Conservation (phyloP, 306 rosid genomes). For the Begonia masoniana region DNA sequence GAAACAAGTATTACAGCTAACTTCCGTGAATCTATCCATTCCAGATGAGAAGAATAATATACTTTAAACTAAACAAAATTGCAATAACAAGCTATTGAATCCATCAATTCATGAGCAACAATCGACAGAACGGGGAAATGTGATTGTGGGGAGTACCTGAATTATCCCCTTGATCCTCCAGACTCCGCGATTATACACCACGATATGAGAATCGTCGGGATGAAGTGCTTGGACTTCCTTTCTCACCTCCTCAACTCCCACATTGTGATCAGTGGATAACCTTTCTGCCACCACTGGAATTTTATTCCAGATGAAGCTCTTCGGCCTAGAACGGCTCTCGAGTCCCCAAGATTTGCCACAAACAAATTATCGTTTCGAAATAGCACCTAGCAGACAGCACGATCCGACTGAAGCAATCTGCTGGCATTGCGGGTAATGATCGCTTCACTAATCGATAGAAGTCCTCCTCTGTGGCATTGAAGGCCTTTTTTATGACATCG, state of each 20-base stretch:
- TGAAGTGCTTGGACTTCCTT: slow-evolving; percentile 84
- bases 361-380: slow-evolving; percentile 53
- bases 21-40: no score
- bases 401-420: slow-evolving; percentile 86
- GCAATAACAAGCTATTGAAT: no score
- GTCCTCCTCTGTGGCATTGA: slow-evolving; percentile 76
- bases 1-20: no score
- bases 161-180: slow-evolving; percentile 98
- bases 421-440: slow-evolving; percentile 35
- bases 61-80: neutral
- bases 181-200: slow-evolving; percentile 65
- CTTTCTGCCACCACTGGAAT: slow-evolving; percentile 51
- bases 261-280: slow-evolving; percentile 87
- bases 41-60: no score
- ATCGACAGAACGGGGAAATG: no score
- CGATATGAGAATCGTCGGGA: slow-evolving; percentile 80
- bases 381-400: slow-evolving; percentile 88
- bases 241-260: slow-evolving; percentile 79
- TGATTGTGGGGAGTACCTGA: slow-evolving; percentile 40
- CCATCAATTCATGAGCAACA: no score
- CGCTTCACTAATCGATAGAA: slow-evolving; percentile 63
- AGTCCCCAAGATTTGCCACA: slow-evolving; percentile 91
- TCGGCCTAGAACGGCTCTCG: slow-evolving; percentile 86
- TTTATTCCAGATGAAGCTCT: slow-evolving; percentile 14
- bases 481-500: slow-evolving; percentile 81